phyloP scores from a whole-genome alignment of 2,329 filamentous ascomycete species.

The Monilinia aucupariae region DNA sequence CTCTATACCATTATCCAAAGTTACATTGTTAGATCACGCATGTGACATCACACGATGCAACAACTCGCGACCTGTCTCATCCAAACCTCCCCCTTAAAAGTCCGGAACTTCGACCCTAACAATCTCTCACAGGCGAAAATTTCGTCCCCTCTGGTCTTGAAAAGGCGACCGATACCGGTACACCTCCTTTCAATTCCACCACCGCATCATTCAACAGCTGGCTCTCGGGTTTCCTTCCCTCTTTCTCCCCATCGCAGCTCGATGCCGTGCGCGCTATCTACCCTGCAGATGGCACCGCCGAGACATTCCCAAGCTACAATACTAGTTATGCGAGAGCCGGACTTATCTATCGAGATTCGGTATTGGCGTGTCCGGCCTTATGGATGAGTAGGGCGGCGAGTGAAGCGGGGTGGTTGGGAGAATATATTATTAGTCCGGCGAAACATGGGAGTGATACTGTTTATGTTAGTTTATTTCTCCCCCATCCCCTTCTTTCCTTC shows the following conservation, averaged over 20 bases:
- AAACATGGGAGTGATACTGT: constrained; percentile 53
- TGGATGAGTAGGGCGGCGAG: constrained; percentile 48
- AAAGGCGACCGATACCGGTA: constrained; percentile 33
- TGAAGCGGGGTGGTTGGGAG: constrained; percentile 47
- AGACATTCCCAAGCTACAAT: constrained; percentile 43
- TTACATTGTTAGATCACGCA: not conserved
- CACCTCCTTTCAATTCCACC: constrained; percentile 46
- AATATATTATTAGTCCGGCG: constrained; percentile 56
- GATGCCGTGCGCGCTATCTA: constrained; percentile 42
- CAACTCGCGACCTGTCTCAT: not conserved
- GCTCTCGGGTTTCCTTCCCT: constrained; percentile 50
- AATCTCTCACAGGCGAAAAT: constrained; percentile 44
- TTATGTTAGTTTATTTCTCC: constrained; percentile 40
- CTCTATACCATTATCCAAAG: not conserved
- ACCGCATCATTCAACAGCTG: constrained; percentile 46
- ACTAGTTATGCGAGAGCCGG: constrained; percentile 49
- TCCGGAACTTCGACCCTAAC: not conserved
- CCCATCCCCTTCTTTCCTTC: not conserved
- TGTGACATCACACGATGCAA: not conserved
- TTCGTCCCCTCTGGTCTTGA: constrained; percentile 50
- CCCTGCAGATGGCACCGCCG: constrained; percentile 42
- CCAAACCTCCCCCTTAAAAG: not conserved
- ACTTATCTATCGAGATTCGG: constrained; percentile 52
- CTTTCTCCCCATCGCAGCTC: constrained; percentile 40
- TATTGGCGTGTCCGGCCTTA: constrained; percentile 52